Evolutionary conservation across 441 rosid genomes (phyloP).

Genomic region (Macaranga tanarius): DNA sequence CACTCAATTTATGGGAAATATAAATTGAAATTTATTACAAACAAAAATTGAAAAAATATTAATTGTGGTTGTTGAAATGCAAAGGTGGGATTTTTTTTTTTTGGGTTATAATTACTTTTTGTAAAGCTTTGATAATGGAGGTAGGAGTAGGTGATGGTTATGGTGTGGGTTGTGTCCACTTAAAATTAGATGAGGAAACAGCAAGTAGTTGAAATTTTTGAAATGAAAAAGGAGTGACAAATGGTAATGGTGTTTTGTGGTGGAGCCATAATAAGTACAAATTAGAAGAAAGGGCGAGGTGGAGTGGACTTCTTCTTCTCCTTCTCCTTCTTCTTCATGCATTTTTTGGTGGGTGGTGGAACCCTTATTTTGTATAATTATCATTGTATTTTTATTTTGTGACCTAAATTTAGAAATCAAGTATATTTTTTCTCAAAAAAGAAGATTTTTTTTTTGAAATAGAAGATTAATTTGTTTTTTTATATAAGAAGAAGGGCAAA

Average conservation of each 20-base stretch:
- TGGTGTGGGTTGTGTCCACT: not conserved
- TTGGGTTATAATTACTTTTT: too few relatives aligned
- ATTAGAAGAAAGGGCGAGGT: not conserved
- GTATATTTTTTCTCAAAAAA: not conserved
- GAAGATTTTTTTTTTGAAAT: too few relatives aligned
- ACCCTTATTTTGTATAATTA: too few relatives aligned
- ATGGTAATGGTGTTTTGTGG: not conserved
- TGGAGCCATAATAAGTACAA: conserved; percentile 8
- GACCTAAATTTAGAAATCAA: not conserved
- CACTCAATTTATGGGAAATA: too few relatives aligned
- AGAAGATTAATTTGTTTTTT: too few relatives aligned
- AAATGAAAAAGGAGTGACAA: not conserved
- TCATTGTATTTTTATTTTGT: not conserved
- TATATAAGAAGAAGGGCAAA: too few relatives aligned
- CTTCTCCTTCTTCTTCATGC: not conserved
- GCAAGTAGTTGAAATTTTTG: not conserved
- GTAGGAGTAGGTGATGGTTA: too few relatives aligned
- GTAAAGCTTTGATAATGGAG: too few relatives aligned
- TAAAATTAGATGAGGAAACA: not conserved
- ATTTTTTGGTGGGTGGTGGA: conserved; percentile 17
- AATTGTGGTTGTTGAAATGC: too few relatives aligned
- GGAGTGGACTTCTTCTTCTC: not conserved
- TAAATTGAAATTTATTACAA: too few relatives aligned
- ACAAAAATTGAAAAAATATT: too few relatives aligned
- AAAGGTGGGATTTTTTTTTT: too few relatives aligned